Evolutionary conservation across 331 rosid species (phyloP), one percentile per base, ranked within the genome.

Genomic region (Quercus tomentella): DNA sequence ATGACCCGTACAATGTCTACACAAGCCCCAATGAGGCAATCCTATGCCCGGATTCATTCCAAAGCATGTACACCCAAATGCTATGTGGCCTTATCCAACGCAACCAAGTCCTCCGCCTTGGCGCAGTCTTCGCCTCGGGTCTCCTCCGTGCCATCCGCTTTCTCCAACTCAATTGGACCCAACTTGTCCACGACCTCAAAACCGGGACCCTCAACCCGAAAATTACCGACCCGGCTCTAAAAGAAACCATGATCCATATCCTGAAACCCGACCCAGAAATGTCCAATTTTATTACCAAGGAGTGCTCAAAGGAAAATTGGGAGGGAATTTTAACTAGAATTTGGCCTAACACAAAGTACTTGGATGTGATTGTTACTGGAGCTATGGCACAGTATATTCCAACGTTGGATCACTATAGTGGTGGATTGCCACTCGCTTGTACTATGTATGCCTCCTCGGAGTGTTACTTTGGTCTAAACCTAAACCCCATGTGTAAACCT

Each of bases 311-410:
- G 43, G 92, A 88, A 14, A 67, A 86, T 15, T 88, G 92, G 92
- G 89, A 86, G 21, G 86, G 92, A 8, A 88, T 88, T 9, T 49
- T 88, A 23, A 81, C 89, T 16, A 52, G 88, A 22, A 86, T 88
- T 43, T 88, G 92, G 92, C 92, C 92, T 3, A 88, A 86, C 75
- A 88, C 89, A 2, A 88, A 88, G 25, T 88, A 88, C 49, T 71
- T 88, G 20, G 92, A 88, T 73, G 92, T 88, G 16, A 88, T 88
- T 63, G 92, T 88, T 20, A 88, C 92, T 18, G 92, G 92, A 31
- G 92, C 92, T 15, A 88, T 88, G 92, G 92, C 92, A 3, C 92
- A 88, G 85, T 88, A 88, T 73, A 88, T 88, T 45, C 92, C 92
- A 33, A 88, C 89, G 10, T 78, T 88, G 20, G 89, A 88, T 49